Evolutionary conservation across 2,329 filamentous ascomycete genomes (phyloP), one percentile per base, ranked within the genome.

Genomic region (Cladosporium austrohemisphaericum): DNA sequence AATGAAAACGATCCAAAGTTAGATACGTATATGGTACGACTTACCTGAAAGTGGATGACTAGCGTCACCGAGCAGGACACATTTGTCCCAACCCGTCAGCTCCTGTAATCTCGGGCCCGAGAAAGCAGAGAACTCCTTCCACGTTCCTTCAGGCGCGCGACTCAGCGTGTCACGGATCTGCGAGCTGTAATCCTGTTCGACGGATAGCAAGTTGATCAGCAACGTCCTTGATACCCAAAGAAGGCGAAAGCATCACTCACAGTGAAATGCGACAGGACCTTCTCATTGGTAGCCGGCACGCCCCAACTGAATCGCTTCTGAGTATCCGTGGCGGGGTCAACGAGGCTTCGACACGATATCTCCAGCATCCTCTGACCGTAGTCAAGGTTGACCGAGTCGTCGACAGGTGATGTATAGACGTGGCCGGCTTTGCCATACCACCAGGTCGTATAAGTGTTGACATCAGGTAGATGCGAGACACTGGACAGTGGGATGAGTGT

Each of bases 51-150:
- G 49, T n/a, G 55, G 75, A 57, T 81, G 78, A 1, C 76, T 79
- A 0, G 76, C 72, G 54, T 81, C 77, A 7, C 77, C 78, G 1
- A 80, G 70, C 3, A 80, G 66, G 5, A 73, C 77, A 2, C 79
- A 56, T 44, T 71, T 71, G 33, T 70, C 61, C 65, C 70, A 76
- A 2, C 63, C 69, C 1, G 60, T 69, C 3, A 76, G 59, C 2
- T 60, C 61, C 6, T 65, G 53, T 14, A 76, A 55, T 28, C 72
- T 68, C 1, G 73, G 73, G 0, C 74, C 74, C 1, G 74, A 68
- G 47, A 76, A 76, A 0, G 72, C 69, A 3, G 73, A 68, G 32
- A 76, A 76, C 41, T 76, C 73, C 19, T 68, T 68, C 74, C 74
- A 76, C 14, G 56, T 53, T 1, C 68, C 64, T 51, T 66, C 55